Evolutionary conservation across 2,329 filamentous ascomycete genomes (phyloP).

Genomic region (Epichloe glyceriae): DNA sequence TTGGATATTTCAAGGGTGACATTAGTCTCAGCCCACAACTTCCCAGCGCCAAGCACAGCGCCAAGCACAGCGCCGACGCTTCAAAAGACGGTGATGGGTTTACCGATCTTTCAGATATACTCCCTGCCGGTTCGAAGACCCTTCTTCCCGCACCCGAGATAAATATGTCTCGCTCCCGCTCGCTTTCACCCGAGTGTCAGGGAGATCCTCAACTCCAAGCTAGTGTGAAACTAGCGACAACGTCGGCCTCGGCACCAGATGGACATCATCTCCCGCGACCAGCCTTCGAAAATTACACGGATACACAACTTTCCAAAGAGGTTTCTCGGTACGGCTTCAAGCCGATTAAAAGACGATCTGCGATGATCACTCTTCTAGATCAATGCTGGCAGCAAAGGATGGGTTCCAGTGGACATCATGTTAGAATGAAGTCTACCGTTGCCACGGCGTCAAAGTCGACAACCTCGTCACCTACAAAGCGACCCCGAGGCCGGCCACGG

Average conservation of each 20-base stretch:
- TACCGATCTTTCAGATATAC: constrained; percentile 13
- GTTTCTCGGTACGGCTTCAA: constrained; percentile 60
- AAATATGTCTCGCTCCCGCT: no score
- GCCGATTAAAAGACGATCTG: constrained; percentile 50
- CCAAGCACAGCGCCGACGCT: background rate
- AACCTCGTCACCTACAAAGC: constrained; percentile 10
- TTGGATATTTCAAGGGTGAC: constrained; percentile 22
- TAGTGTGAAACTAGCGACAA: background rate
- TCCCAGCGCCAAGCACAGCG: background rate
- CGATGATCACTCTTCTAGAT: constrained; percentile 57
- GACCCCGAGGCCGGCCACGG: constrained; percentile 21
- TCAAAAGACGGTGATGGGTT: constrained; percentile 10
- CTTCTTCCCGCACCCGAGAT: background rate
- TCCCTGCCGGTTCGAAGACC: constrained; percentile 5
- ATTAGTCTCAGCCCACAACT: background rate
- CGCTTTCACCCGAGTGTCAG: background rate
- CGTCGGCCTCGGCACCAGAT: background rate
- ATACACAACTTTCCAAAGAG: constrained; percentile 47
- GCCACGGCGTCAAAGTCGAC: background rate
- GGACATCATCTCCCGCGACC: constrained; percentile 24
- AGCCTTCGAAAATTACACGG: constrained; percentile 48
- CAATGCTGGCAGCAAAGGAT: constrained; percentile 57
- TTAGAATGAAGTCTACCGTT: constrained; percentile 7
- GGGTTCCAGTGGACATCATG: constrained; percentile 9
- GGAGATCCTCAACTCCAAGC: background rate